Evolutionary conservation across 441 rosid genomes (phyloP), one percentile per base, ranked within the genome.

Genomic region (Jatropha podagrica): DNA sequence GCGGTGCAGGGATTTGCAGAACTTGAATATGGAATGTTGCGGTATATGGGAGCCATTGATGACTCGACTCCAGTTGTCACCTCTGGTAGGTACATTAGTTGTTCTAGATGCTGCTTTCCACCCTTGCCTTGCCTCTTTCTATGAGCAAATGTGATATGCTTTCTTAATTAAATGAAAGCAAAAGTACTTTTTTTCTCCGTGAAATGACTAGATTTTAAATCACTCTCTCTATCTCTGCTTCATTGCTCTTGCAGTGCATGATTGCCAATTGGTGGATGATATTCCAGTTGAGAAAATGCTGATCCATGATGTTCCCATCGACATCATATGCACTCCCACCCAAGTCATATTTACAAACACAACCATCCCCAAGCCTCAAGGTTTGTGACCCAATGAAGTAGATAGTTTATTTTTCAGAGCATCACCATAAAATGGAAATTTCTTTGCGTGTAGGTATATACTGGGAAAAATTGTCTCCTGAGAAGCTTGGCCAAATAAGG

Each of bases 251-350:
- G 79, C 82, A 92, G 97, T 94, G 83, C 97, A 94, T 59, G 97
- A 94, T 63, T 91, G 93, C 78, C 96, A 91, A 81, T 83, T 94
- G 40, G 90, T 90, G 65, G 95, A 92, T 60, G 97, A 90, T 82
- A 89, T 94, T 81, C 94, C 94, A 0, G 82, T 84, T 0, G 97
- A 91, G 88, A 92, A 92, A 76, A 76, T 92, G 67, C 83, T 94
- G 81, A 79, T 91, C 83, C 98, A 92, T 67, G 98, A 94, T 61
- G 97, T 94, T 77, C 94, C 97, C 17, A 97, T 94, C 63, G 97
- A 94, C 85, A 86, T 94, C 75, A 85, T 94, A 66, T 92, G 97
- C 86, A 92, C 97, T 71, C 89, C 92, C 41, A 84, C 83, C 17
- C 88, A 82, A 82, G 85, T 90, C 72, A 84, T 90, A 49, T 86